These are phyloP conservation scores for Eucalyptus fibrosa DNA, from an alignment of 345 rosid species.

Conservation along the genomic window DNA sequence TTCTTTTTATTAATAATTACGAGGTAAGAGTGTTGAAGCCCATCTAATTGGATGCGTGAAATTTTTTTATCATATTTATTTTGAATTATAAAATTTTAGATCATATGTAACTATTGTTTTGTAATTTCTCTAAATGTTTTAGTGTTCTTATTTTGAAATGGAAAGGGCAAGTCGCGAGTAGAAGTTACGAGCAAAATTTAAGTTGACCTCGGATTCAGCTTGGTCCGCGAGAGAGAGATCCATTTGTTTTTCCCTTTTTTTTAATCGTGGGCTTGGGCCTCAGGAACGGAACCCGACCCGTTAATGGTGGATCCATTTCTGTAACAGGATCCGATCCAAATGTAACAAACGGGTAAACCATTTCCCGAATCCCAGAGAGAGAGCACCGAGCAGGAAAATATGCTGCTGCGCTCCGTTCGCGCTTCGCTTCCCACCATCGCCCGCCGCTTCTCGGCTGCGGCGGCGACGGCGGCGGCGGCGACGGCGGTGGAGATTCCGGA, in stretches of 20 bases:
- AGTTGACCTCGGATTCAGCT: neutral
- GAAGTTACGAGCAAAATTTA: neutral
- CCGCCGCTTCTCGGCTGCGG: constrained; percentile 27
- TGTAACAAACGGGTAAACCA: neutral
- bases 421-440: constrained; percentile 18
- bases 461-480: neutral
- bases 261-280: neutral
- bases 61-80: too few relatives aligned
- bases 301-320: neutral
- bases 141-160: neutral
- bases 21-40: rapidly evolving
- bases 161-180: neutral
- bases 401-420: constrained; percentile 24
- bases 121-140: neutral
- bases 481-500: neutral
- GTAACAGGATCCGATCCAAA: neutral
- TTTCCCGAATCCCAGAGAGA: neutral
- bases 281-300: neutral
- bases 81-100: too few relatives aligned
- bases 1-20: too few relatives aligned
- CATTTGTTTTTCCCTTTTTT: neutral
- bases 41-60: rapidly evolving
- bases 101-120: too few relatives aligned
- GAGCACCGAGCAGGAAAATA: neutral
- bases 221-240: neutral